Evolutionary conservation across 805 yeast genomes (phyloP).

Genomic region (Candida pseudoglaebosa): DNA sequence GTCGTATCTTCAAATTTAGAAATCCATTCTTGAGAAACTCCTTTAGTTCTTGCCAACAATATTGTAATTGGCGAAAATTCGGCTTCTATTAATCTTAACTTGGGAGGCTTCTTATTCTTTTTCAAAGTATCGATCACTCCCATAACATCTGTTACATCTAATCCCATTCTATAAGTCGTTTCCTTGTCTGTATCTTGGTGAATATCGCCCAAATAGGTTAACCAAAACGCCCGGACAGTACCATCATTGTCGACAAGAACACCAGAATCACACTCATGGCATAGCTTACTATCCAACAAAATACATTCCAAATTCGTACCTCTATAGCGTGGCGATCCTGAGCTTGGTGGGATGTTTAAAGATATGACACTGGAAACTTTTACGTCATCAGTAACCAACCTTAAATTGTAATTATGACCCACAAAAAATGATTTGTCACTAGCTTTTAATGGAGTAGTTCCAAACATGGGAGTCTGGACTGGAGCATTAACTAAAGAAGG

Average conservation of each 20-base stretch:
- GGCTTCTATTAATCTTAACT: conserved; percentile 67
- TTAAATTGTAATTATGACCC: conserved; percentile 69
- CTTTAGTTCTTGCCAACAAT: conserved; percentile 74
- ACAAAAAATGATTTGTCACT: conserved; percentile 77
- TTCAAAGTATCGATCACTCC: conserved; percentile 54
- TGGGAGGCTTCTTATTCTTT: conserved; percentile 45
- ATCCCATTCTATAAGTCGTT: conserved; percentile 65
- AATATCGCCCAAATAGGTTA: conserved; percentile 76
- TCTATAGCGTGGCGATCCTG: conserved; percentile 73
- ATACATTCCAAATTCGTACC: conserved; percentile 80
- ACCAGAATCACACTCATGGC: conserved; percentile 77
- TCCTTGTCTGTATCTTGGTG: conserved; percentile 50
- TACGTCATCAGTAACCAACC: conserved; percentile 72
- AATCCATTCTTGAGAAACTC: conserved; percentile 87
- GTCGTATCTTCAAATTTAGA: conserved; percentile 57
- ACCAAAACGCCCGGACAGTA: conserved; percentile 78
- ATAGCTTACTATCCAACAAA: conserved; percentile 65
- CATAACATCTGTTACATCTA: conserved; percentile 66
- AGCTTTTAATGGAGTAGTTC: conserved; percentile 53
- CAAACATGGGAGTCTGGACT: conserved; percentile 62
- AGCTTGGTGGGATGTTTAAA: conserved; percentile 65
- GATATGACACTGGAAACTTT: conserved; percentile 74
- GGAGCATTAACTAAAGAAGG: conserved; percentile 70
- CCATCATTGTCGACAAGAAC: conserved; percentile 75
- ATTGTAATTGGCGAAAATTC: conserved; percentile 69